Percentiles rank a stretch among this genome's conserved stretches.
These are phyloP conservation scores for Penicillium sp. DNA, from an alignment of 2,329 filamentous ascomycete genomes.

Conservation along the genomic window DNA sequence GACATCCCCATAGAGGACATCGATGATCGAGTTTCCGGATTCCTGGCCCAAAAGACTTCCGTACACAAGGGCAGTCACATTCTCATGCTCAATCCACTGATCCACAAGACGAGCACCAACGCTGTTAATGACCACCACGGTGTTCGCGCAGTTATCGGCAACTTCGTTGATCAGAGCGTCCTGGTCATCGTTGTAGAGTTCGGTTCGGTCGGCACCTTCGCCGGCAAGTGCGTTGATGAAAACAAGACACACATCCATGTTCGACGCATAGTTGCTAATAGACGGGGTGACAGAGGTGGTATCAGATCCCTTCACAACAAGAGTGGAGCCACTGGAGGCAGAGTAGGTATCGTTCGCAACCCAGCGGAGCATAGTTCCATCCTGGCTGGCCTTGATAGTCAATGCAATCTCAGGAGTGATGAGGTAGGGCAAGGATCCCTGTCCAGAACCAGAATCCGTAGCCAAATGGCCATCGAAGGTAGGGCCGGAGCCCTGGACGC, in stretches of 20 bases:
- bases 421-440: conserved; percentile 21
- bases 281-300: conserved; percentile 11
- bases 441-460: conserved; percentile 18
- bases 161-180: conserved; percentile 82
- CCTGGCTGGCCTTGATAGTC: conserved; percentile 15
- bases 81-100: conserved; percentile 70
- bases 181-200: conserved; percentile 67
- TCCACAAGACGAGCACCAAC: conserved; percentile 69
- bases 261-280: conserved; percentile 21
- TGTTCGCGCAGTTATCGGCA: conserved; percentile 81
- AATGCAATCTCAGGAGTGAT: conserved; percentile 20
- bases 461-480: conserved; percentile 21
- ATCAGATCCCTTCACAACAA: conserved; percentile 14
- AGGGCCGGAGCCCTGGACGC: conserved; percentile 11
- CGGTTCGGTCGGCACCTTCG: conserved; percentile 71
- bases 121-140: conserved; percentile 83
- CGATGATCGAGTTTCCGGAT: conserved; percentile 76
- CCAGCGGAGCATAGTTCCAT: conserved; percentile 26
- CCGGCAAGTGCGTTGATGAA: conserved; percentile 82
- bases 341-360: conserved; percentile 22
- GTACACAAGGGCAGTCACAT: conserved; percentile 83
- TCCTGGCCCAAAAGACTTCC: conserved; percentile 83
- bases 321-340: conserved; percentile 7
- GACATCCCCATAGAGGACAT: conserved; percentile 80
- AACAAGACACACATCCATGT: conserved; percentile 64